Percentiles rank a stretch among this genome's conserved stretches.
These are phyloP conservation scores for Saitozyma sp. DNA, from an alignment of 768 basidiomycete species.

Conservation along the genomic window DNA sequence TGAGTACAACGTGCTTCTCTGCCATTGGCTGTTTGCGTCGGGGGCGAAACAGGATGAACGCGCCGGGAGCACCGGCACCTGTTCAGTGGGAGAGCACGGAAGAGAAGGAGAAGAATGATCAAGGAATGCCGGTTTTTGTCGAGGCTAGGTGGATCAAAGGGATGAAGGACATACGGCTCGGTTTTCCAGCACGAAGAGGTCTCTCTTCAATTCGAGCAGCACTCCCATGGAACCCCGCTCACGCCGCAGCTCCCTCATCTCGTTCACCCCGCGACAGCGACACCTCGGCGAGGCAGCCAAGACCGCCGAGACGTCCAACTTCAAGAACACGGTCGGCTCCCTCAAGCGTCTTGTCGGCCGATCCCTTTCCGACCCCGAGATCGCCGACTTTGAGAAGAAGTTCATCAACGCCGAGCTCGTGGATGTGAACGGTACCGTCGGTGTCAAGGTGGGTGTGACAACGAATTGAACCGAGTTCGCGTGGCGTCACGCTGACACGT, in stretches of 20 bases:
- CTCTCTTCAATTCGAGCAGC: too few species aligned
- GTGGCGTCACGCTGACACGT: not conserved
- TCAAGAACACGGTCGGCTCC: constrained; percentile 92
- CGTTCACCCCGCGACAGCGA: constrained; percentile 88
- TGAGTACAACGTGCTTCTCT: constrained; percentile 56
- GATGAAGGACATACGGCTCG: too few species aligned
- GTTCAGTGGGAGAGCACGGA: too few species aligned
- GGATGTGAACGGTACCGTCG: constrained; percentile 79
- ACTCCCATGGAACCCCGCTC: not conserved
- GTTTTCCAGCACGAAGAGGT: too few species aligned
- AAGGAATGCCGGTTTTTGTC: too few species aligned
- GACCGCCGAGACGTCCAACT: constrained; percentile 96
- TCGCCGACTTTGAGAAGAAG: constrained; percentile 77
- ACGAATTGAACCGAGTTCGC: not conserved
- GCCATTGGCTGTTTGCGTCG: not conserved
- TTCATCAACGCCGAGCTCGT: constrained; percentile 84
- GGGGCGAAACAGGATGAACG: constrained; percentile 2
- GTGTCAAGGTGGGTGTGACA: constrained; percentile 68
- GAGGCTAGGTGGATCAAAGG: too few species aligned
- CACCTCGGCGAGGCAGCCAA: constrained; percentile 92
- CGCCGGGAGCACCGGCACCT: not conserved
- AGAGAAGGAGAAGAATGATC: too few species aligned
- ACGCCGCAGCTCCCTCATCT: constrained; percentile 75
- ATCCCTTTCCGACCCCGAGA: constrained; percentile 73
- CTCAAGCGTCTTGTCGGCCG: constrained; percentile 89